Evolutionary conservation across 371 early-diverging fungal species (phyloP).

Genomic region (Modicella reniformis): DNA sequence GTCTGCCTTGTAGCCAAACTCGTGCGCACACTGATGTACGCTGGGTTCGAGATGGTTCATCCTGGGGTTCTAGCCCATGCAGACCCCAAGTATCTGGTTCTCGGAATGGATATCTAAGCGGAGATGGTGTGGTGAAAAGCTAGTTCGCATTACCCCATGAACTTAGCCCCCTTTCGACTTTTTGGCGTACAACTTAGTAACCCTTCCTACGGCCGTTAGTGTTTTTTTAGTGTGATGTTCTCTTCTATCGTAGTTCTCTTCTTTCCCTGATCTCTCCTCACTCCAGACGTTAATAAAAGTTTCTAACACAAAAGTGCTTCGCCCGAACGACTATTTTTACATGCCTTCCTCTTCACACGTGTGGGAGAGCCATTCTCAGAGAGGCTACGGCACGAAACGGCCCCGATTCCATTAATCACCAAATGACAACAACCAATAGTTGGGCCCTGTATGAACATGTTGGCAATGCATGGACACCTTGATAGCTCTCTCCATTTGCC

Average conservation of each 20-base stretch:
- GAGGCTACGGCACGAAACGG: background rate
- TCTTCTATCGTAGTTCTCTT: background rate
- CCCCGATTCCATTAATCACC: background rate
- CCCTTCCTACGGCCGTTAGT: background rate
- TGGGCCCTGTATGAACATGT: background rate
- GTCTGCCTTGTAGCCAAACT: constrained; percentile 22
- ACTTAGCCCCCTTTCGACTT: background rate
- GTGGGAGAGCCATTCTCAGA: background rate
- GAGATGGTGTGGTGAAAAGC: background rate
- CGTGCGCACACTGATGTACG: constrained; percentile 50
- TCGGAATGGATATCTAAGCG: constrained; percentile 36
- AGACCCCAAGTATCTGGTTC: constrained; percentile 45
- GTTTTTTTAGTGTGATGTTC: background rate
- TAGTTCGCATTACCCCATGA: background rate
- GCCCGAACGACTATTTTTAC: background rate
- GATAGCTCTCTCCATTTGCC: background rate
- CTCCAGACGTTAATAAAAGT: background rate
- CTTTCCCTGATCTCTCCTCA: background rate
- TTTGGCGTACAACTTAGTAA: background rate
- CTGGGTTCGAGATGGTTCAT: constrained; percentile 43
- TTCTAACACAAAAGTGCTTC: background rate
- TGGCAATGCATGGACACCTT: constrained; percentile 8
- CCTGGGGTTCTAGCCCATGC: constrained; percentile 36
- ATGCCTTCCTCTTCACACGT: background rate
- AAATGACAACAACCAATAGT: background rate